Base-by-base conservation (phyloP, 2,329 filamentous ascomycete species). In the Curvularia spicifera region DNA sequence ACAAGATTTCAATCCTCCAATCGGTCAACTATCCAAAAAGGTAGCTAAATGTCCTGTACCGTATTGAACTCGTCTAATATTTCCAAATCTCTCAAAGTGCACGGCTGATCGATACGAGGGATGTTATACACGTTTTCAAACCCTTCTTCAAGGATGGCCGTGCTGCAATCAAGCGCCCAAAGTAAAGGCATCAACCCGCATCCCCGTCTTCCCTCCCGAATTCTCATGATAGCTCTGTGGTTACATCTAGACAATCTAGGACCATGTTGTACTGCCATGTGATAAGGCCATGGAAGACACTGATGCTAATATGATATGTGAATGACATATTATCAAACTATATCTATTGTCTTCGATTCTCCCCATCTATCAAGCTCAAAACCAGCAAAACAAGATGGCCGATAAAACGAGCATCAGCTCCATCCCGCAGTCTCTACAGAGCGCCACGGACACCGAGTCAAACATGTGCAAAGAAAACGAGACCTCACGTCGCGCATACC, bases 401-500 rank as follows among this genome's bases (percentile, higher is more conserved):
- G 15, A 37, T 7, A 37, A 37, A 6, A 8, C 35, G 1, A n/a
- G 15, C 6, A 18, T 37, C 15, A 18, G 15, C 8, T 37, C 15
- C n/a, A 8, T 7, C 35, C 15, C 15, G 2, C 22, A 43, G 56
- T 31, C 46, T 44, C 52, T 44, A 56, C 52, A 63, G n/a, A 64
- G 56, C 51, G 61, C 48, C 39, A 56, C 40, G 3, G 60, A 65
- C 37, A 54, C 65, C 44, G 73, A 77, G 52, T 68, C 73, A 43
- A 58, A 70, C 65, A 15, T 53, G 29, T 18, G 48, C 67, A 64
- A 65, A 33, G 49, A 54, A 37, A 31, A 37, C 20, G 74, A 67
- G n/a, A 63, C 63, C 40, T 57, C 51, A 13, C 44, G 49, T 48
- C 58, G 53, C 31, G 61, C 74, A 15, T 78, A 73, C 75, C 63